Evolutionary conservation across 176 grass and related monocot species (phyloP).

Genomic region (Musa schizocarpa): DNA sequence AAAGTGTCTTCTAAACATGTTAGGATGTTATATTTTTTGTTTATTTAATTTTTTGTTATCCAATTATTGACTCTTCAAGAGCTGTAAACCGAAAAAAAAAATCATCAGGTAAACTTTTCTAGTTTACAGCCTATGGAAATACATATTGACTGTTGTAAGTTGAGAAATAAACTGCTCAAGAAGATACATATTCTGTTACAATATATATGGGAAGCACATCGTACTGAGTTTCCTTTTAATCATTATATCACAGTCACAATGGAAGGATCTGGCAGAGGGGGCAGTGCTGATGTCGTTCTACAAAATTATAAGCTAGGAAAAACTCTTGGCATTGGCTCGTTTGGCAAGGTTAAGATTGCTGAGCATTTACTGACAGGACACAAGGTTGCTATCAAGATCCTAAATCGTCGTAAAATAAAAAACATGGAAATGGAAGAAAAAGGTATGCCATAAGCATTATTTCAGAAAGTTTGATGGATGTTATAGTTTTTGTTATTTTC

Average conservation of each 20-base stretch:
- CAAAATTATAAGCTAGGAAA: slow-evolving; percentile 75
- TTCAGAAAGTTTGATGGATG: background rate
- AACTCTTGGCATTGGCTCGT: slow-evolving; percentile 85
- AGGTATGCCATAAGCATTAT: slow-evolving; percentile 28
- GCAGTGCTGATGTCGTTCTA: slow-evolving; percentile 42
- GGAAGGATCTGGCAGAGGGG: slow-evolving; percentile 48
- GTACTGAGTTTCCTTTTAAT: too few relatives aligned
- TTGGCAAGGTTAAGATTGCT: slow-evolving; percentile 89
- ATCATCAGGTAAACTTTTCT: background rate
- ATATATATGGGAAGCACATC: too few relatives aligned
- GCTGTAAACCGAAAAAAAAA: background rate
- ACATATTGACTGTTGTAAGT: too few relatives aligned
- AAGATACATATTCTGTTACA: too few relatives aligned
- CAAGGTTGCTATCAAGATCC: slow-evolving; percentile 78
- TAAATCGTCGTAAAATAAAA: slow-evolving; percentile 66
- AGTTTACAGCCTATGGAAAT: background rate
- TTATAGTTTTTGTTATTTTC: background rate
- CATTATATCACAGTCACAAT: slow-evolving; percentile 14
- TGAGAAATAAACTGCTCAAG: too few relatives aligned
- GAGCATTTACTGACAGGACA: slow-evolving; percentile 81
- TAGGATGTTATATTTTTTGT: background rate
- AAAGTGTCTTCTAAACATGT: too few relatives aligned
- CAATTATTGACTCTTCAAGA: background rate
- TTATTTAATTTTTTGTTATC: background rate
- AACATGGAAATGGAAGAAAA: slow-evolving; percentile 92